These are phyloP conservation scores for Solanum piurae DNA, from an alignment of 257 asterid species.

Conservation along the genomic window DNA sequence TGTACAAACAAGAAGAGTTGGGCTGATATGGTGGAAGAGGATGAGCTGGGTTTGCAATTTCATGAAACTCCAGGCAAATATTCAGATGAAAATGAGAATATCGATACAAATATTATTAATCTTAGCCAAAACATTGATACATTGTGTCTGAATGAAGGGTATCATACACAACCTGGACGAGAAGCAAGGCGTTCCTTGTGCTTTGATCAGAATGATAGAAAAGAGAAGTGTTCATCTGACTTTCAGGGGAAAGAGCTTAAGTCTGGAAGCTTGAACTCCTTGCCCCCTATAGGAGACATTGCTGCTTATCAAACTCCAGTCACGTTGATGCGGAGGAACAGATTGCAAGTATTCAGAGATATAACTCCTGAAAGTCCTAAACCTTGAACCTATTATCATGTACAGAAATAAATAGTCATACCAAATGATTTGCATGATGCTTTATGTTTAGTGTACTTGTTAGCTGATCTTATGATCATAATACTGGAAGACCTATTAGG, in stretches of 20 bases:
- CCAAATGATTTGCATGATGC: neutral
- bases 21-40: constrained; percentile 90
- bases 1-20: constrained; percentile 35
- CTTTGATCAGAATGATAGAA: constrained; percentile 16
- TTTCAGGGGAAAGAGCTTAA: constrained; percentile 12
- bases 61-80: constrained; percentile 6
- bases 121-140: constrained; percentile 13
- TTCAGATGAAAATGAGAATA: constrained; percentile 11
- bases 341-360: constrained; percentile 50
- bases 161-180: constrained; percentile 53
- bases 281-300: neutral
- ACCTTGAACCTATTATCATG: neutral
- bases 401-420: neutral
- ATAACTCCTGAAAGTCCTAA: constrained; percentile 33
- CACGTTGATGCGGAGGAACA: constrained; percentile 17
- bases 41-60: constrained; percentile 18
- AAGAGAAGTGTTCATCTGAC: constrained; percentile 11
- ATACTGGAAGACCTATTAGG: neutral
- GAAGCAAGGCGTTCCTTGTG: constrained; percentile 28
- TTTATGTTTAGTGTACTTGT: neutral
- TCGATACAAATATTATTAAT: constrained; percentile 26
- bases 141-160: constrained; percentile 32
- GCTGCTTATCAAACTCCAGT: constrained; percentile 4
- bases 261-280: constrained; percentile 14
- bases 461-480: neutral